Percentiles rank a stretch among this genome's conserved stretches.
Evolutionary conservation across 2,329 filamentous ascomycete genomes (phyloP).

Genomic region (Setomelanomma holmii): DNA sequence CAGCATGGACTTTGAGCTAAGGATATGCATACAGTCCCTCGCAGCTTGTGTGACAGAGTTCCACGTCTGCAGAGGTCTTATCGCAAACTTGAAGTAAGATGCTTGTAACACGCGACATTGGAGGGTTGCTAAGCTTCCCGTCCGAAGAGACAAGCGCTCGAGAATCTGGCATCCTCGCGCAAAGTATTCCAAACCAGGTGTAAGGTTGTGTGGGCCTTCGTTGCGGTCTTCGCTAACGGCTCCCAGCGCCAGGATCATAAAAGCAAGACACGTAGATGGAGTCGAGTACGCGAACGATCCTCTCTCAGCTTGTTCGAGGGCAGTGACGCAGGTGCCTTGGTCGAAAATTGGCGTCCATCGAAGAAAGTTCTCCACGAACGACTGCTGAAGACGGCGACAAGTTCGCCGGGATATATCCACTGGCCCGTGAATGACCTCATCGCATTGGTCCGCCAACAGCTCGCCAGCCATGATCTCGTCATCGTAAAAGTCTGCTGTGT

Average conservation of each 20-base stretch:
- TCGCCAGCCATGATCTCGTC: conserved; percentile 35
- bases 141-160: conserved; percentile 27
- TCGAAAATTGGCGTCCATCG: conserved; percentile 38
- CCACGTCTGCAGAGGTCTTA: conserved; percentile 33
- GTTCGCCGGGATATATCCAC: conserved; percentile 28
- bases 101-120: conserved; percentile 36
- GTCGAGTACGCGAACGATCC: conserved; percentile 14
- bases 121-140: conserved; percentile 24
- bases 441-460: conserved; percentile 30
- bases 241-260: conserved; percentile 31
- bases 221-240: conserved; percentile 29
- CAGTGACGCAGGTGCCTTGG: conserved; percentile 24
- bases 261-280: conserved; percentile 27
- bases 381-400: conserved; percentile 31
- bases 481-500: conserved; percentile 37
- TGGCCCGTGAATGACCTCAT: conserved; percentile 16
- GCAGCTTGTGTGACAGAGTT: conserved; percentile 33
- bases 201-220: conserved; percentile 17
- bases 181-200: conserved; percentile 35
- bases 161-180: conserved; percentile 28
- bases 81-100: conserved; percentile 36
- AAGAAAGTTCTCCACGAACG: conserved; percentile 36
- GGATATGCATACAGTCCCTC: conserved; percentile 35
- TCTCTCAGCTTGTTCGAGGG: conserved; percentile 21
- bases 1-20: conserved; percentile 23